phyloP scores from a whole-genome alignment of 2,329 filamentous ascomycete genomes.

The Pseudogymnoascus sp. region DNA sequence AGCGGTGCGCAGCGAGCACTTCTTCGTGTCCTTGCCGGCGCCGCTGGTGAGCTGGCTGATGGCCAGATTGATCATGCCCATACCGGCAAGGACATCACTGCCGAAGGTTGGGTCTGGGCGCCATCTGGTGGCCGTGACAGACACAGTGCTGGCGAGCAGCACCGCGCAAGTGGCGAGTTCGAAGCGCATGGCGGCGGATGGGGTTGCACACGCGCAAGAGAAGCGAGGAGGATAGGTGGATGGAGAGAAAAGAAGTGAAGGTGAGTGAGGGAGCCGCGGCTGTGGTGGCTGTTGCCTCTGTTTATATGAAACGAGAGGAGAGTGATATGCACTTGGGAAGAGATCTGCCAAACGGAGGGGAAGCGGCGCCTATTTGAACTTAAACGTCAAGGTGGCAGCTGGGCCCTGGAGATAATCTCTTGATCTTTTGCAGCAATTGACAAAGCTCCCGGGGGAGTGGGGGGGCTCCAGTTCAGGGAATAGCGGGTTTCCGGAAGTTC shows the following conservation, averaged over 20 bases:
- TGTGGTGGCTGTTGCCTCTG: background rate
- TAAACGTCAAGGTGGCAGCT: conserved; percentile 1
- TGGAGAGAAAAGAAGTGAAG: background rate
- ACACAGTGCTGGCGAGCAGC: background rate
- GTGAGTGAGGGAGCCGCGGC: background rate
- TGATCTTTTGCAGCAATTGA: background rate
- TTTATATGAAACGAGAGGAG: background rate
- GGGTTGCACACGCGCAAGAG: background rate
- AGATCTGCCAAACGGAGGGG: conserved; percentile 1
- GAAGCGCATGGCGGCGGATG: background rate
- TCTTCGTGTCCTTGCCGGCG: background rate
- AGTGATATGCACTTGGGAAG: background rate
- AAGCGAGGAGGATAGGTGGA: background rate
- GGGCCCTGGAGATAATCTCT: background rate
- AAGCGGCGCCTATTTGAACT: conserved; percentile 1
- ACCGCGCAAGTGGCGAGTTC: background rate
- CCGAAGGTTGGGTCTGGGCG: background rate
- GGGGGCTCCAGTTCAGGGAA: background rate
- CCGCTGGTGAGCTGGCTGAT: background rate
- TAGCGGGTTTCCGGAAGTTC: conserved; percentile 1
- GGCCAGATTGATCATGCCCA: background rate
- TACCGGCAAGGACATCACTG: background rate
- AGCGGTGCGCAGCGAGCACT: conserved; percentile 32
- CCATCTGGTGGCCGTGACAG: background rate
- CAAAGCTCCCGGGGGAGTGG: conserved; percentile 2